Conservation (phyloP, 106 monocot genomes). For the Allium cepa region DNA sequence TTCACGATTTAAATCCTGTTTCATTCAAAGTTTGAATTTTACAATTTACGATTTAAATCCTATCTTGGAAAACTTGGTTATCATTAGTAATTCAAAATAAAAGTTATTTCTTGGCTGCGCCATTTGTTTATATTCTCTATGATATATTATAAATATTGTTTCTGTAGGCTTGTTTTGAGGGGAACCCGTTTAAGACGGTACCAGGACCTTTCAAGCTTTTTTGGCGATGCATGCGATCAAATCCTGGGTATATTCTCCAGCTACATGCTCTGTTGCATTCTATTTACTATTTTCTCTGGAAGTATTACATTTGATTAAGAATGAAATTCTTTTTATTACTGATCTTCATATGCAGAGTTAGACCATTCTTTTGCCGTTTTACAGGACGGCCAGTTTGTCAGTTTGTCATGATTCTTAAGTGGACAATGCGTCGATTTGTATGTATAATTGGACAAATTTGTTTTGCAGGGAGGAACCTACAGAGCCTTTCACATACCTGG, state of each 20-base stretch:
- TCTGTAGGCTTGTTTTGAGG: slow-evolving; percentile 95
- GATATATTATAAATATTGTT: no score
- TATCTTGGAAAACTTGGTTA: no score
- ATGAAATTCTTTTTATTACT: no score
- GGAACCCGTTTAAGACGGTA: slow-evolving; percentile 97
- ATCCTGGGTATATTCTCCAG: slow-evolving; percentile 64
- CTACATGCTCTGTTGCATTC: no score
- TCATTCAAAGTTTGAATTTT: no score
- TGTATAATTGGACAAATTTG: neutral
- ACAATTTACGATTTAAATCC: no score
- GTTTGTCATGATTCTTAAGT: neutral
- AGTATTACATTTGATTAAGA: neutral
- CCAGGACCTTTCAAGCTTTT: slow-evolving; percentile 98
- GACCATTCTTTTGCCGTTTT: no score
- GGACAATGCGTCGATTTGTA: neutral
- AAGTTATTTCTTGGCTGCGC: no score
- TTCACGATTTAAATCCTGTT: no score
- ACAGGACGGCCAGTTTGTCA: neutral
- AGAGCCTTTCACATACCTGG: slow-evolving; percentile 74
- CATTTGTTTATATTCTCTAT: no score
- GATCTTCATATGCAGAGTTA: no score
- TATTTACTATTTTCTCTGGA: neutral
- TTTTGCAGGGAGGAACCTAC: slow-evolving; percentile 91
- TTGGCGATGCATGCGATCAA: slow-evolving; percentile 90
- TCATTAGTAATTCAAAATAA: no score